Conservation (phyloP, 106 monocot genomes). For the Phalaenopsis aphrodite region DNA sequence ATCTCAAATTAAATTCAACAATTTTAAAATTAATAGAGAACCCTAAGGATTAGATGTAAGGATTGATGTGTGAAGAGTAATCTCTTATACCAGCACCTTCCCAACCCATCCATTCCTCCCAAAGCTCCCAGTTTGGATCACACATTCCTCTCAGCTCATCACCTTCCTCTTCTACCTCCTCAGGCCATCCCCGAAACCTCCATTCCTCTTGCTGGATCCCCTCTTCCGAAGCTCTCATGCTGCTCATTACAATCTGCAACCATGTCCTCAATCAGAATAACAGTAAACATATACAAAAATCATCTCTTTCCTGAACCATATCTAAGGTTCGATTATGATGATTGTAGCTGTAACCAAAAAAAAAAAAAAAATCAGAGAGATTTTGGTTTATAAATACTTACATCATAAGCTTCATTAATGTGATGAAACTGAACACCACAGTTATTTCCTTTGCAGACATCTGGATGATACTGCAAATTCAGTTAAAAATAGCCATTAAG, state of each 20-base stretch:
- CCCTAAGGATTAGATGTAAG: no score
- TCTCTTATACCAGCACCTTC: constrained; percentile 58
- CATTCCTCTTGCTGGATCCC: constrained; percentile 17
- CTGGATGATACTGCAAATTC: constrained; percentile 78
- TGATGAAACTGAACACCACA: constrained; percentile 58
- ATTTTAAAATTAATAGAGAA: no score
- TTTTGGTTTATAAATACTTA: constrained; percentile 11
- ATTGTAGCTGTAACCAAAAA: no score
- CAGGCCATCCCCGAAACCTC: constrained; percentile 11
- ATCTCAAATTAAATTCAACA: no score
- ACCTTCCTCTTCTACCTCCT: constrained; percentile 21
- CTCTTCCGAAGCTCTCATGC: constrained; percentile 33
- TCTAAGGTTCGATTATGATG: no score
- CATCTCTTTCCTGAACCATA: no score
- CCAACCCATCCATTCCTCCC: constrained; percentile 94
- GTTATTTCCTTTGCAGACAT: constrained; percentile 81
- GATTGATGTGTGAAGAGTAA: constrained; percentile 64
- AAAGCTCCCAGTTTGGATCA: constrained; percentile 51
- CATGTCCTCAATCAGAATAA: no score
- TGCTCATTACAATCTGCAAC: constrained; percentile 63
- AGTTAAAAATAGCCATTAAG: background rate
- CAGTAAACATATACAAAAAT: no score
- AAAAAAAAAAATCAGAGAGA: no score
- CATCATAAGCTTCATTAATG: constrained; percentile 94
- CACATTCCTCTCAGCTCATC: constrained; percentile 45